Percentiles rank a stretch among this genome's conserved stretches.
Conservation (phyloP, 495 filamentous ascomycete genomes). For the Penicillium malachiteum region DNA sequence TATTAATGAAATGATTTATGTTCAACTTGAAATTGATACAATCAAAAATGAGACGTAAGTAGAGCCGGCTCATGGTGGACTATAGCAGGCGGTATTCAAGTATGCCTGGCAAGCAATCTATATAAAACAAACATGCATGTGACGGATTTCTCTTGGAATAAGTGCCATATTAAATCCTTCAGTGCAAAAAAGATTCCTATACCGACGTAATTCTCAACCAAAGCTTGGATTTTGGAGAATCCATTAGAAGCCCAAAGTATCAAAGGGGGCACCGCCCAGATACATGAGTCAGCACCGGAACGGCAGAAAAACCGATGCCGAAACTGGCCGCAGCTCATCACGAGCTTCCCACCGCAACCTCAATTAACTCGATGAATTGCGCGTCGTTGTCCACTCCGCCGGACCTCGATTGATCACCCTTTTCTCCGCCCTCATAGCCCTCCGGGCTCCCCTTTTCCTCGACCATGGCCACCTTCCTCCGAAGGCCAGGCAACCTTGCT, state of each 20-base stretch:
- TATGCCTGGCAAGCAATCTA: no score
- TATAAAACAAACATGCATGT: no score
- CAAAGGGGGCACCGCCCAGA: neutral
- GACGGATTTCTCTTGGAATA: no score
- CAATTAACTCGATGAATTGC: conserved; percentile 29
- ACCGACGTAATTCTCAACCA: neutral
- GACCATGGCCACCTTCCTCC: conserved; percentile 64
- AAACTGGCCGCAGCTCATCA: conserved; percentile 25
- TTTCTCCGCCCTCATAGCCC: conserved; percentile 27
- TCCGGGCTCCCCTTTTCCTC: conserved; percentile 41
- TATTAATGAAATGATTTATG: no score
- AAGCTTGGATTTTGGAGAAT: conserved; percentile 8
- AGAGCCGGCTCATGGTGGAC: no score
- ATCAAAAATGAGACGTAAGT: no score
- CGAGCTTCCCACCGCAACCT: conserved; percentile 22
- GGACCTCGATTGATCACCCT: conserved; percentile 28
- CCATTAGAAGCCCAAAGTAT: conserved; percentile 10
- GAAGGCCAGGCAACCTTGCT: conserved; percentile 64
- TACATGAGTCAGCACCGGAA: conserved; percentile 28
- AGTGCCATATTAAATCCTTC: no score
- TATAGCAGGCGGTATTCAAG: no score
- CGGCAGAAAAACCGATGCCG: conserved; percentile 26
- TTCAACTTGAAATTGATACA: no score
- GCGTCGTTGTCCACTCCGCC: conserved; percentile 18
- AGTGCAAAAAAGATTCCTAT: no score